These are phyloP conservation scores for Geotrichum candidum DNA, from an alignment of 1,139 yeast species.

Conservation along the genomic window DNA sequence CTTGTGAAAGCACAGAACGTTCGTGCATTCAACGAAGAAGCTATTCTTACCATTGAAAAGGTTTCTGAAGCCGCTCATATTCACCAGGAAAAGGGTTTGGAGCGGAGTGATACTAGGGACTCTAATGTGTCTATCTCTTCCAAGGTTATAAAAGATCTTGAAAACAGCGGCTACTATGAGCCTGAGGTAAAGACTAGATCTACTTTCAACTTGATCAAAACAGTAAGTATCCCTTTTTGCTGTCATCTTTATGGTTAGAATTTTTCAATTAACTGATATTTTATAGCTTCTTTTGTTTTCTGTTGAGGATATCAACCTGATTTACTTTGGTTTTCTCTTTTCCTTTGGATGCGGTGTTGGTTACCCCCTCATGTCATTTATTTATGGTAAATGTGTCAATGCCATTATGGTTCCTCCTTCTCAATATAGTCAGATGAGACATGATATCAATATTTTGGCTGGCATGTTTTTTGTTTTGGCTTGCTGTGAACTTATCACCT, in stretches of 20 bases:
- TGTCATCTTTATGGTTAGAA: background rate
- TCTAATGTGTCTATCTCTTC: no score
- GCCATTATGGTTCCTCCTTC: slow-evolving; percentile 35
- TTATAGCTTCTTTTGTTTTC: slow-evolving; percentile 3
- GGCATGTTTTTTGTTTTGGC: slow-evolving; percentile 41
- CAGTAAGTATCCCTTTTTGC: background rate
- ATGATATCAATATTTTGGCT: slow-evolving; percentile 32
- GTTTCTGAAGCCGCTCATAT: no score
- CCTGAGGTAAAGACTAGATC: no score
- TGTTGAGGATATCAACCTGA: slow-evolving; percentile 1
- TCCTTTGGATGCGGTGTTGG: slow-evolving; percentile 37
- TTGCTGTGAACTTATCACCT: slow-evolving; percentile 17
- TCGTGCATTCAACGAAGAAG: background rate
- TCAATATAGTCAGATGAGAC: slow-evolving; percentile 34
- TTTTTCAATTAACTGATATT: background rate
- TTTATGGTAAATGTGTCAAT: slow-evolving; percentile 36
- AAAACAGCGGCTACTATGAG: no score
- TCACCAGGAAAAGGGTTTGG: background rate
- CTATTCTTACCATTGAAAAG: background rate
- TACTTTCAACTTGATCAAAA: no score
- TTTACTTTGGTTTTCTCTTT: slow-evolving; percentile 31
- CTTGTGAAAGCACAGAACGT: background rate
- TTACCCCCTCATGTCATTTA: slow-evolving; percentile 37
- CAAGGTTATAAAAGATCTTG: no score
- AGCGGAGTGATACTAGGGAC: no score